phyloP scores from a whole-genome alignment of 2,329 filamentous ascomycete genomes.

The Xylariaceae sp. region DNA sequence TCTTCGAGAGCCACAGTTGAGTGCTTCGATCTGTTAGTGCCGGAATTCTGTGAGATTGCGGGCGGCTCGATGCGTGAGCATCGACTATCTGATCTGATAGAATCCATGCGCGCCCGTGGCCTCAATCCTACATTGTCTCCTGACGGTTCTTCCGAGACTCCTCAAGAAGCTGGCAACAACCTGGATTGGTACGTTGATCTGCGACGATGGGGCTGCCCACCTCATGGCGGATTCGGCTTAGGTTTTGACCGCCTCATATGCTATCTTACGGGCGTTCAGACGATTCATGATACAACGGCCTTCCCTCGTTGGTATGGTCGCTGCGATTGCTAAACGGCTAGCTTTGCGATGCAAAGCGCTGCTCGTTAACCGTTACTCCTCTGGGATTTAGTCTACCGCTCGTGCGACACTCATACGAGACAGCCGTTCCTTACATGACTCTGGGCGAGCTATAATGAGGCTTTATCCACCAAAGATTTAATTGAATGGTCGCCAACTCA shows the following conservation, averaged over 20 bases:
- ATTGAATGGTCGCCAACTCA: conserved; percentile 10
- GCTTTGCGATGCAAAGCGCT: conserved; percentile 25
- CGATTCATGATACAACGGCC: conserved; percentile 77
- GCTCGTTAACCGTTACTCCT: conserved; percentile 39
- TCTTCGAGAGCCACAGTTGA: conserved; percentile 57
- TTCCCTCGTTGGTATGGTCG: conserved; percentile 72
- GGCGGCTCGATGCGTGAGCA: conserved; percentile 89
- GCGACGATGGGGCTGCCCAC: conserved; percentile 82
- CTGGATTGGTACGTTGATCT: conserved; percentile 86
- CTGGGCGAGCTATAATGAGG: conserved; percentile 22
- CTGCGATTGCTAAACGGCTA: conserved; percentile 48
- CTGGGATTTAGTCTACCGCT: conserved; percentile 32
- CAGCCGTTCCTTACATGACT: conserved; percentile 19
- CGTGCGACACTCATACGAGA: conserved; percentile 29
- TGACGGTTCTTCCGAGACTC: conserved; percentile 26
- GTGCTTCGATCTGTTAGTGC: conserved; percentile 86
- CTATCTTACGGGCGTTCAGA: conserved; percentile 76
- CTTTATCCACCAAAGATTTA: conserved; percentile 21
- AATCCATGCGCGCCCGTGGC: conserved; percentile 65
- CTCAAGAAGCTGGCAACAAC: conserved; percentile 29
- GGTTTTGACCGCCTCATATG: conserved; percentile 83
- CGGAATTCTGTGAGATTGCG: conserved; percentile 78
- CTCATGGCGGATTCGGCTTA: conserved; percentile 85
- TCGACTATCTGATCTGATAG: conserved; percentile 59
- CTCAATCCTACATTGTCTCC: conserved; percentile 41